phyloP scores from a whole-genome alignment of 805 yeast genomes.

The Candida nitratophila region DNA sequence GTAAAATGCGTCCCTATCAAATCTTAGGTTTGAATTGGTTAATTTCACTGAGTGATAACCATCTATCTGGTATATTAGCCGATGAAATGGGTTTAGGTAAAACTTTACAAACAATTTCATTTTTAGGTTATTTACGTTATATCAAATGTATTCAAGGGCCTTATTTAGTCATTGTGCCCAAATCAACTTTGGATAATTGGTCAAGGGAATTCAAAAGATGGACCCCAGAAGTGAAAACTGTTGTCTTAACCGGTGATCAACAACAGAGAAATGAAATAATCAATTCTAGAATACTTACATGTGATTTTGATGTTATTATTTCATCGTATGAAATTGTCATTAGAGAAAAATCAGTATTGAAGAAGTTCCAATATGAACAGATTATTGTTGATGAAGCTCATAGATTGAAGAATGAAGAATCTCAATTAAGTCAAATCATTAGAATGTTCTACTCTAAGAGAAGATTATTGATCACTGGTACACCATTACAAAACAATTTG shows the following conservation, averaged over 20 bases:
- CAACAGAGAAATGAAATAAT: conserved; percentile 54
- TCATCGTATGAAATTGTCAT: conserved; percentile 75
- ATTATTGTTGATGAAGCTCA: conserved; percentile 80
- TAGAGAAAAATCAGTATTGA: conserved; percentile 60
- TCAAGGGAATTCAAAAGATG: conserved; percentile 66
- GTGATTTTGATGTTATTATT: conserved; percentile 66
- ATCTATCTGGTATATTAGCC: conserved; percentile 69
- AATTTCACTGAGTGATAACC: conserved; percentile 58
- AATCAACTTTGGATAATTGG: conserved; percentile 80
- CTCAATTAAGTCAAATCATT: conserved; percentile 64
- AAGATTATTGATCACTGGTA: conserved; percentile 71
- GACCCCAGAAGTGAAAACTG: conserved; percentile 72
- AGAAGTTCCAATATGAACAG: conserved; percentile 68
- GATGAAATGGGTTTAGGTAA: conserved; percentile 87
- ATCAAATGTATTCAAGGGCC: conserved; percentile 59
- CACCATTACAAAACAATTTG: conserved; percentile 73
- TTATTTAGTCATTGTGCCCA: conserved; percentile 69
- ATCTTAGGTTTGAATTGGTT: conserved; percentile 80
- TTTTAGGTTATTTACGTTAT: conserved; percentile 64
- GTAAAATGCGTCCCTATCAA: conserved; percentile 65
- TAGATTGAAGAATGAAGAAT: conserved; percentile 72
- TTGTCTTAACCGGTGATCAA: conserved; percentile 70
- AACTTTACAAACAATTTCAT: conserved; percentile 73
- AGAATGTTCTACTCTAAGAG: conserved; percentile 65
- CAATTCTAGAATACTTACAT: conserved; percentile 39